phyloP scores from a whole-genome alignment of 148 eudicot genomes.

The Chenopodium suecicum region DNA sequence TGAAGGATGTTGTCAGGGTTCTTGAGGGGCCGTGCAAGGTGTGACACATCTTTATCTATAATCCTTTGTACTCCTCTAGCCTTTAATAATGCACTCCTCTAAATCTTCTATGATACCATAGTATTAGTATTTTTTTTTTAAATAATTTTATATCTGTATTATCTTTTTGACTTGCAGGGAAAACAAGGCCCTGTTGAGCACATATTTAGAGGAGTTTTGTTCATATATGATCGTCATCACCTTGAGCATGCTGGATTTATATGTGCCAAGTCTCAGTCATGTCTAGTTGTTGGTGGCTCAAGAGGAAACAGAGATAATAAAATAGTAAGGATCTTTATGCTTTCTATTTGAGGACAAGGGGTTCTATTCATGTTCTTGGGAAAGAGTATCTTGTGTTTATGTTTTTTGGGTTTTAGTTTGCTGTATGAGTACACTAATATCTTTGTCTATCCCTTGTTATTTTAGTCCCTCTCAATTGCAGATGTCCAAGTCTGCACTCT shows the following conservation, averaged over 20 bases:
- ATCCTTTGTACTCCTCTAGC: not conserved
- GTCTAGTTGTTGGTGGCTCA: constrained; percentile 84
- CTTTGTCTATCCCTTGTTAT: not conserved
- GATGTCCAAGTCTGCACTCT: no score
- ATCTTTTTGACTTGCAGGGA: constrained; percentile 51
- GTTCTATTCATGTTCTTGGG: not conserved
- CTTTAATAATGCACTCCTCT: not conserved
- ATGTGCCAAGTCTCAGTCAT: constrained; percentile 82
- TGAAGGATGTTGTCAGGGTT: constrained; percentile 78
- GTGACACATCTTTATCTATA: constrained; percentile 6
- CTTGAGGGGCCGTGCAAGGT: constrained; percentile 89
- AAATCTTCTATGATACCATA: not conserved
- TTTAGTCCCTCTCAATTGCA: no score
- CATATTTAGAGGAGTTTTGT: constrained; percentile 71
- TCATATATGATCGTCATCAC: constrained; percentile 89
- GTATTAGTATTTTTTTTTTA: not conserved
- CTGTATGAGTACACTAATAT: not conserved
- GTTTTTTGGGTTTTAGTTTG: not conserved
- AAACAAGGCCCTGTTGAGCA: constrained; percentile 99
- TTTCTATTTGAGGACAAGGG: not conserved
- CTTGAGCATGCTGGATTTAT: constrained; percentile 99
- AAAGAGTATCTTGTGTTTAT: no score
- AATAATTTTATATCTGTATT: not conserved
- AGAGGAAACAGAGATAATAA: constrained; percentile 69
- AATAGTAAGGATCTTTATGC: constrained; percentile 30